phyloP scores from a whole-genome alignment of 257 asterid species.

The Voacanga thouarsii region DNA sequence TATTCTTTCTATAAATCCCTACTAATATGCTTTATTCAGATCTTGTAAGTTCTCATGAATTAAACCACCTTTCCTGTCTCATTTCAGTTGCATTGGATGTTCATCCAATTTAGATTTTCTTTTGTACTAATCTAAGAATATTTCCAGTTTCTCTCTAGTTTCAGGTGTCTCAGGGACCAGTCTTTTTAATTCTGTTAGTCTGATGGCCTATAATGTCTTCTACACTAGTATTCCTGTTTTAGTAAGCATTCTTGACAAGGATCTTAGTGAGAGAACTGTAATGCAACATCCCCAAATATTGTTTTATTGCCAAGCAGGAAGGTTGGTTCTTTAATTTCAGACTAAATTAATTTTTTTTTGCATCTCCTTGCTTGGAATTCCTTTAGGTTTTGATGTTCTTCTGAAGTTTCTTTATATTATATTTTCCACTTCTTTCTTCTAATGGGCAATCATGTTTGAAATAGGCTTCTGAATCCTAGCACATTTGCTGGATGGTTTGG shows the following conservation, averaged over 20 bases:
- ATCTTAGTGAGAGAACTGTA: constrained; percentile 87
- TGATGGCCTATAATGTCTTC: constrained; percentile 97
- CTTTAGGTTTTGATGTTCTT: not conserved
- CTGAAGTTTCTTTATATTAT: constrained; percentile 20
- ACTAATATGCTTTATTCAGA: constrained; percentile 92
- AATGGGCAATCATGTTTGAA: constrained; percentile 18
- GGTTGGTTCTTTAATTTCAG: constrained; percentile 39
- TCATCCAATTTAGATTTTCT: constrained; percentile 16
- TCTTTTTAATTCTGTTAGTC: constrained; percentile 90
- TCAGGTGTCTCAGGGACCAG: constrained; percentile 99
- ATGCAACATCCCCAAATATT: constrained; percentile 98
- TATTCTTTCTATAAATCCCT: constrained; percentile 96
- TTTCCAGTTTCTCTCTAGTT: constrained; percentile 80
- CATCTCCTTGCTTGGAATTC: not conserved
- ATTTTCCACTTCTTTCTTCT: constrained; percentile 13
- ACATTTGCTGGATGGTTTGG: constrained; percentile 99
- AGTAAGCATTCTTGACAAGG: constrained; percentile 91
- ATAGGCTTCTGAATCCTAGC: constrained; percentile 99
- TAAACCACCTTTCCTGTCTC: constrained; percentile 14
- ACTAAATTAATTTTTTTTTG: not conserved
- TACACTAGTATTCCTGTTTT: constrained; percentile 95
- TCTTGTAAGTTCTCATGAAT: constrained; percentile 64
- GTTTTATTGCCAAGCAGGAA: constrained; percentile 96
- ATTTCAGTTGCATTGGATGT: constrained; percentile 14
- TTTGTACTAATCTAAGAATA: constrained; percentile 41